Base-by-base conservation (phyloP, 495 filamentous ascomycete species). In the Xylaria curta region DNA sequence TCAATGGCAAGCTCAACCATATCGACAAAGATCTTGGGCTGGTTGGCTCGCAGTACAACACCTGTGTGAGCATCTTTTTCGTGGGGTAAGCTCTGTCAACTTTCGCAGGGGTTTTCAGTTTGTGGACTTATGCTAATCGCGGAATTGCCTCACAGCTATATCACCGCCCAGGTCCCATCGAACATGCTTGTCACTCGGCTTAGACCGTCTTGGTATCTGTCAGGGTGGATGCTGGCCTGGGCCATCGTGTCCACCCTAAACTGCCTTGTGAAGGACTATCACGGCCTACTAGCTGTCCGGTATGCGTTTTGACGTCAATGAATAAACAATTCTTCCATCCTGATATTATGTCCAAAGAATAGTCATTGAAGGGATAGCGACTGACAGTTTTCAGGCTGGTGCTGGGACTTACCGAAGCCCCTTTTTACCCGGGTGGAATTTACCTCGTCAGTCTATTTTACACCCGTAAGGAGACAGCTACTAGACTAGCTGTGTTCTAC, bases 11-110 rank as follows among this genome's bases (percentile, higher is more conserved):
- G 51, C 78, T 88, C n/a, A 78, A 84, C 49, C 80, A 81, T 13
- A 75, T 89, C 3, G 83, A 85, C 58, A 74, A 83, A 53, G 82
- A 88, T 64, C 76, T 89, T 0, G 76, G 79, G 15, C 81, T 89
- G 74, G 65, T 79, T 40, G 83, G 83, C 26, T 84, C 81, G 3
- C 78, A 89, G 66, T 89, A 85, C 71, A 84, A 87, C 70, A 82
- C 85, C 19, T 84, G 83, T 31, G 82, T 87, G 28, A 82, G 81
- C 26, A 85, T 87, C 71, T 76, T 87, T 19, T 87, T 85, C 64
- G 84, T 86, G 21, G 85, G 86, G 26, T 87, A 84, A 67, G 75
- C 81, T 15, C 56, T 21, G 24, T 24, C 60, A 47, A 12, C 21
- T 62, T 3, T 40, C 53, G 26, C 26, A 56, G 13, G 13, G 12